Conservation (phyloP, 495 filamentous ascomycete genomes). For the Tuber magnatum region DNA sequence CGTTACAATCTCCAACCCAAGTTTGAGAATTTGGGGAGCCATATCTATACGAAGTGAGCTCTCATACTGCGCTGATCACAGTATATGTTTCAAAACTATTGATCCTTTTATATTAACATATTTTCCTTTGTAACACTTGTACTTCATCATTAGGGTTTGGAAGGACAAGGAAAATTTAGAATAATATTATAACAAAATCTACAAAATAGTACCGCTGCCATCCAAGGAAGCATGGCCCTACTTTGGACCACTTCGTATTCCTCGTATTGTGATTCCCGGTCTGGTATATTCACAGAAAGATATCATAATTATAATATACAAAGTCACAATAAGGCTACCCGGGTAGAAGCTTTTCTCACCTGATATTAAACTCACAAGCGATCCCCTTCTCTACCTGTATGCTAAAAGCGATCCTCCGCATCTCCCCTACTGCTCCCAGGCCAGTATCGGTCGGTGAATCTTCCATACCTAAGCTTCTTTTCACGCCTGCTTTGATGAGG, state of each 20-base stretch:
- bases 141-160: too few relatives aligned
- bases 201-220: too few relatives aligned
- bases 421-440: slow-evolving; percentile 31
- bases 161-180: too few relatives aligned
- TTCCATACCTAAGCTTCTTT: slow-evolving; percentile 25
- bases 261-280: neutral
- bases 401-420: slow-evolving; percentile 34
- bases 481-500: neutral
- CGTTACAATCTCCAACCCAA: too few relatives aligned
- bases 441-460: slow-evolving; percentile 16
- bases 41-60: too few relatives aligned
- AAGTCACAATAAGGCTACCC: neutral
- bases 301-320: slow-evolving; percentile 11
- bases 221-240: neutral
- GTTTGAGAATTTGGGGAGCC: too few relatives aligned
- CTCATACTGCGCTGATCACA: too few relatives aligned
- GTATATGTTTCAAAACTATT: too few relatives aligned
- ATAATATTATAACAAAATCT: too few relatives aligned
- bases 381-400: slow-evolving; percentile 32
- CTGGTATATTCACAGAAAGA: neutral
- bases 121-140: too few relatives aligned
- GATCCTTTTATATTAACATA: too few relatives aligned
- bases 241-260: neutral
- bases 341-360: slow-evolving; percentile 4
- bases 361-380: slow-evolving; percentile 37